Evolutionary conservation across 2,329 filamentous ascomycete species (phyloP), one percentile per base, ranked within the genome.

Genomic region (Ophiocordyceps australis): DNA sequence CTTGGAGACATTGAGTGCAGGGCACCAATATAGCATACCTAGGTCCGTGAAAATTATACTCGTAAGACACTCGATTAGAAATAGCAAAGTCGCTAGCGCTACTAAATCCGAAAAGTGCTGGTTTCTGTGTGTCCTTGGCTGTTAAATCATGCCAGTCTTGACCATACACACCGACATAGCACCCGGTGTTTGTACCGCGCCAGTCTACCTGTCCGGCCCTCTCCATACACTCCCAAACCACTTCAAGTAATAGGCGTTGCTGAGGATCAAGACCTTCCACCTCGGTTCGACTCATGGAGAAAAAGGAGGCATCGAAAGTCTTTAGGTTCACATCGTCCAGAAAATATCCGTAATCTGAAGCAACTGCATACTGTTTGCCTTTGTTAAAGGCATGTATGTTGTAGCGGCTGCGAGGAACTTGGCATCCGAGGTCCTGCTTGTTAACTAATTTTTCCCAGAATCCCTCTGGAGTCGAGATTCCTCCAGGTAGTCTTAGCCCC

Each of bases 251-350:
- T 7, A 41, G 31, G 2, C 43, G 30, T 25, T 48, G 48, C 20
- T 47, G 43, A 2, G 47, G 47, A 19, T 52, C 48, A 18, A 35
- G 15, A 3, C 28, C 25, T 25, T 45, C 41, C 6, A 43, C 34
- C 27, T 52, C 45, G 3, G 27, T 28, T 5, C 26, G 29, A 3
- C 27, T 32, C 24, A 44, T 31, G 7, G 30, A 29, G 31, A 46
- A 46, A n/a, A 41, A 33, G 2, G 34, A 29, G 3, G 38, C 31
- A 26, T 43, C 42, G 14, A 44, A 32, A 4, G 17, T 20, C 9
- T 41, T 36, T 8, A 38, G 31, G n/a, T n/a, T n/a, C n/a, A n/a
- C n/a, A 7, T 38, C 31, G 18, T 41, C 30, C 1, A 47, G 32
- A 25, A 39, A 43, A 28, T 45, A 42, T 9, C 40, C 43, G 3